Base-by-base conservation (phyloP, 306 rosid genomes). In the Gleditsia sinensis region DNA sequence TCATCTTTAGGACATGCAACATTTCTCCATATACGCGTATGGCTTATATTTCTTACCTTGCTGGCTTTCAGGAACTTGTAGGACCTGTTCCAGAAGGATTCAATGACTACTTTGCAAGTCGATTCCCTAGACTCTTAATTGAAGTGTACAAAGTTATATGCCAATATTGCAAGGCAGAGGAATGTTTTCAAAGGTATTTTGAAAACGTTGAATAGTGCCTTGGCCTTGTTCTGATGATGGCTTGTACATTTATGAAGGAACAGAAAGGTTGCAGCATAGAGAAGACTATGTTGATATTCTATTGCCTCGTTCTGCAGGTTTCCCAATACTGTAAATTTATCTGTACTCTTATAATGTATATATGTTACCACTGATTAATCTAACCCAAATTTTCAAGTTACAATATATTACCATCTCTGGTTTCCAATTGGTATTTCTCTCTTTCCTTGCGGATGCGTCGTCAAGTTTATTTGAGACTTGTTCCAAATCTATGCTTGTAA, bases 31-130 rank as follows among this genome's bases (percentile, higher is more conserved):
- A 25, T 54, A 10, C 53, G 17, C 2, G 7, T 63, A 51, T 73
- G 51, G 33, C 33, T 68, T 36, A 50, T 24, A 21, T 56, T 69
- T 65, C 50, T 28, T 24, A 27, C 9, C 9, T 57, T 33, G 42
- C 4, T 42, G 70, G 61, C 1, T 71, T 71, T 76, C 84, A 75
- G 87, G 75, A 75, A 74, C 82, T 84, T 42, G 67, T 88, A 45
- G 96, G 93, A 70, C 66, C 92, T 55, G 72, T 86, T 78, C 92
- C 93, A 6, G 88, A 85, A 68, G 96, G 93, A 49, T 91, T 85
- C 67, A 76, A 77, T 19, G 28, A 69, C 58, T 91, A 91, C 81
- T 91, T 91, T 80, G 78, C 90, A 9, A 78, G 75, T 62, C 87
- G 96, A 48, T 91, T 82, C 66, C 96, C 96, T 1, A 86, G 72